Conservation (phyloP, 305 asterid species). For the Solanum hybrid region DNA sequence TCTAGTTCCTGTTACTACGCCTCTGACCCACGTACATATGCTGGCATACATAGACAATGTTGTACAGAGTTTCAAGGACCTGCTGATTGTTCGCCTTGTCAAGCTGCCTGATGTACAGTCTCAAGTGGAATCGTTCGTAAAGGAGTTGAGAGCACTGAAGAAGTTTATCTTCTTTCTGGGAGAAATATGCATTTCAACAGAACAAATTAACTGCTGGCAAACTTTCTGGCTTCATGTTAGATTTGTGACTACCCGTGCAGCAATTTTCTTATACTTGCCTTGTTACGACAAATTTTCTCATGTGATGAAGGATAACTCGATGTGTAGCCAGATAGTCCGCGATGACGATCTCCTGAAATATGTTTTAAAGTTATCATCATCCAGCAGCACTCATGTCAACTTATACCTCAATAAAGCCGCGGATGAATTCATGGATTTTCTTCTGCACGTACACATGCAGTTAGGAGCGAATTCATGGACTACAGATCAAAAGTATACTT, state of each 20-base stretch:
- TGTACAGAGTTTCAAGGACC: not conserved
- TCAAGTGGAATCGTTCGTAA: not conserved
- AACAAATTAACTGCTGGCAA: not conserved
- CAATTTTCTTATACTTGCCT: not conserved
- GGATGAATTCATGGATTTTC: not conserved
- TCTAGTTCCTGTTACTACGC: not conserved
- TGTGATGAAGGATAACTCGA: rapidly evolving
- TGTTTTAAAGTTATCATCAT: not conserved
- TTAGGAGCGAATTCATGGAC: not conserved
- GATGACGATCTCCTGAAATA: not conserved
- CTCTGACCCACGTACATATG: not conserved
- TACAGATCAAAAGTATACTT: not conserved
- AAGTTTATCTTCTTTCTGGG: not conserved
- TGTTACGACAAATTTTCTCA: not conserved
- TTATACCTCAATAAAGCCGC: not conserved
- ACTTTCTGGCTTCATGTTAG: not conserved
- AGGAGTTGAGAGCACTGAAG: not conserved
- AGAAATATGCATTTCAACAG: not conserved
- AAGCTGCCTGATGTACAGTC: not conserved
- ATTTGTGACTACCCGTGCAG: not conserved
- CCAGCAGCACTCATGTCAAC: not conserved
- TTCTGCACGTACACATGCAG: not conserved
- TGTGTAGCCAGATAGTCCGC: not conserved
- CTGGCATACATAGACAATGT: not conserved
- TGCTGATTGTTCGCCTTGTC: not conserved